Base-by-base conservation (phyloP, 805 yeast species). In the Ogataea philodendri region DNA sequence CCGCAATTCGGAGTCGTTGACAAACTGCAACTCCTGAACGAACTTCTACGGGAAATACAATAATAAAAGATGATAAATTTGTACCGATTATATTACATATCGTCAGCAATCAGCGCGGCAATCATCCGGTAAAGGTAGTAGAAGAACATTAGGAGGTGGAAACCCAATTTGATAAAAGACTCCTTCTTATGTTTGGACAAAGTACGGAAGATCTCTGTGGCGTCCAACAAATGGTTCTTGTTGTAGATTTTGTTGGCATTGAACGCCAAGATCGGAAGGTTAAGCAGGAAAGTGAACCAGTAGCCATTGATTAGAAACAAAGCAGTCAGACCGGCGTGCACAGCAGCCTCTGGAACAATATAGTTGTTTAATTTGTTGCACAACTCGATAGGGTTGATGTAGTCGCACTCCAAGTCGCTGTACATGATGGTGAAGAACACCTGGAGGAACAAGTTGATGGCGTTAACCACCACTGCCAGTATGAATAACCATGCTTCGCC, bases 191-290 rank as follows among this genome's bases (percentile, higher is more conserved):
- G 95, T 58, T 83, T 85, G 52, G 86, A 76, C 57, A 90, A 75
- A 26, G 97, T 89, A 70, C 97, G 78, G 68, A 93, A 93, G 55
- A 90, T 93, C 64, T 90, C 97, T 27, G 98, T 90, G 41, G 97
- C 97, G 63, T 93, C 98, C 61, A 89, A 78, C 46, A 85, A 68
- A 60, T 90, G 89, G 60, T 81, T 79, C 64, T 86, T 87, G 52
- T 76, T 77, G 62, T 81, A 65, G 55, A 86, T 76, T 63, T 85
- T 85, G 69, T 83, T 81, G 41, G 69, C 78, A 60, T 93, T 93
- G 72, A 72, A 93, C 18, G 88, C 93, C 36, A 85, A 65, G 45
- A 93, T 69, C 30, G 97, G 97, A 48, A 79, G 66, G 63, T 86
- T 86, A 57, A 93, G 62, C 54, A 89, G 65, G 62, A 90, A 81